A percentile compares a stretch with the other conserved stretches of the same genome.
These are phyloP conservation scores for Leccinum boreale DNA, from an alignment of 768 basidiomycete genomes.

Conservation along the genomic window DNA sequence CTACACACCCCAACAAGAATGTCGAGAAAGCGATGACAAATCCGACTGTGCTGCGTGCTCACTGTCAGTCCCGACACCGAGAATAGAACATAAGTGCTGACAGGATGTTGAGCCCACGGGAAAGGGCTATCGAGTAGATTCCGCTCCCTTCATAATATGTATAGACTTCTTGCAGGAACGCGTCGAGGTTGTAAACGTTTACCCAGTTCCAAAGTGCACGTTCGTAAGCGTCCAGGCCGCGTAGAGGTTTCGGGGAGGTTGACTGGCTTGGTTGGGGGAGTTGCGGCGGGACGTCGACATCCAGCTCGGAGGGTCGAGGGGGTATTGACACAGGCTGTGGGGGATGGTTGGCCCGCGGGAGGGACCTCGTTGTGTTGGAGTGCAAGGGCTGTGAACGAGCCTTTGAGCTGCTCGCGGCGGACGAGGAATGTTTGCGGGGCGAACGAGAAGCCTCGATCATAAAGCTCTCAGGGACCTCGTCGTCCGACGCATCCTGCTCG, in stretches of 20 bases:
- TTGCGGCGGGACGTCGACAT: slow-evolving; percentile 34
- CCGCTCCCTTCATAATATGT: slow-evolving; percentile 96
- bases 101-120: slow-evolving; percentile 92
- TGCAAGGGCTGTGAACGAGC: slow-evolving; percentile 50
- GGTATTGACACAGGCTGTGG: slow-evolving; percentile 47
- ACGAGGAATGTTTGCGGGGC: slow-evolving; percentile 37
- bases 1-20: slow-evolving; percentile 91
- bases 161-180: slow-evolving; percentile 93
- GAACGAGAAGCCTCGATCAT: slow-evolving; percentile 67
- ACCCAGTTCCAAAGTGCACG: slow-evolving; percentile 98
- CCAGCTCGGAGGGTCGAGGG: slow-evolving; percentile 64
- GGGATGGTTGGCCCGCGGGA: slow-evolving; percentile 36
- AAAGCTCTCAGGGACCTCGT: slow-evolving; percentile 82
- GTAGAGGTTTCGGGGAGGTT: slow-evolving; percentile 44
- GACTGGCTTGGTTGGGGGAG: slow-evolving; percentile 20
- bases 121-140: slow-evolving; percentile 90
- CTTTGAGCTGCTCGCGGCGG: slow-evolving; percentile 23
- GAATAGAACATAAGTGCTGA: slow-evolving; percentile 44
- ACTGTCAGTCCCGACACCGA: slow-evolving; percentile 21
- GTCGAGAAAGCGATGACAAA: slow-evolving; percentile 99
- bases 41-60: slow-evolving; percentile 76
- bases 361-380: slow-evolving; percentile 43
- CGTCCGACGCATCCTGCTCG: slow-evolving; percentile 65
- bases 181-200: slow-evolving; percentile 96
- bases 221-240: slow-evolving; percentile 80